Evolutionary conservation across 306 rosid genomes (phyloP).

Genomic region (Elaeagnus macrophylla): DNA sequence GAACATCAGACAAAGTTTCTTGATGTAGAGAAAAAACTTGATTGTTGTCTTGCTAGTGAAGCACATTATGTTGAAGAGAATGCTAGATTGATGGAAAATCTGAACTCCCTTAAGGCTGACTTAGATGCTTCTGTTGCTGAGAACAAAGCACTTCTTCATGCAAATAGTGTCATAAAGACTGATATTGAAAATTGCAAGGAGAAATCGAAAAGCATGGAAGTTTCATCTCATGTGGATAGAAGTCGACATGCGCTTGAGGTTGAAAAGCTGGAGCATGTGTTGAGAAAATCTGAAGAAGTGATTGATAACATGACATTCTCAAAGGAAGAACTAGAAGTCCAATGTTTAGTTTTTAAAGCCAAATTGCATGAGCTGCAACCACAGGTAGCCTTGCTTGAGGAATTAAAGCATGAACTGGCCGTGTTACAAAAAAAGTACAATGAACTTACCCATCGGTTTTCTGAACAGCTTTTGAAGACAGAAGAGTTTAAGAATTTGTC

Average conservation of each 20-base stretch:
- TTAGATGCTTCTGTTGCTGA: slow-evolving; percentile 41
- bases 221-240: slow-evolving; percentile 19
- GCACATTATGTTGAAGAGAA: slow-evolving; percentile 53
- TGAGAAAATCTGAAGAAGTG: slow-evolving; percentile 44
- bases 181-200: slow-evolving; percentile 44
- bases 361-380: slow-evolving; percentile 57
- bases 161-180: slow-evolving; percentile 28
- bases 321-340: slow-evolving; percentile 71
- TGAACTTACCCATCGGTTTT: slow-evolving; percentile 59
- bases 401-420: slow-evolving; percentile 40
- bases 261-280: slow-evolving; percentile 51
- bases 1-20: slow-evolving; percentile 42
- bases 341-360: slow-evolving; percentile 48
- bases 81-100: slow-evolving; percentile 41
- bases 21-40: slow-evolving; percentile 41
- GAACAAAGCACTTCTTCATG: slow-evolving; percentile 43
- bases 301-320: slow-evolving; percentile 52
- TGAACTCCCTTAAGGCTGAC: slow-evolving; percentile 47
- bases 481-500: slow-evolving; percentile 92
- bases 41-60: slow-evolving; percentile 42
- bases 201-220: slow-evolving; percentile 30
- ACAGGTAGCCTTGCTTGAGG: slow-evolving; percentile 45
- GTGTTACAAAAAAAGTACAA: slow-evolving; percentile 47
- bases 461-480: slow-evolving; percentile 80
- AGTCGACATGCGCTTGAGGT: slow-evolving; percentile 39